Base-by-base conservation (phyloP, 768 basidiomycete genomes). In the Lyophyllum decastes region DNA sequence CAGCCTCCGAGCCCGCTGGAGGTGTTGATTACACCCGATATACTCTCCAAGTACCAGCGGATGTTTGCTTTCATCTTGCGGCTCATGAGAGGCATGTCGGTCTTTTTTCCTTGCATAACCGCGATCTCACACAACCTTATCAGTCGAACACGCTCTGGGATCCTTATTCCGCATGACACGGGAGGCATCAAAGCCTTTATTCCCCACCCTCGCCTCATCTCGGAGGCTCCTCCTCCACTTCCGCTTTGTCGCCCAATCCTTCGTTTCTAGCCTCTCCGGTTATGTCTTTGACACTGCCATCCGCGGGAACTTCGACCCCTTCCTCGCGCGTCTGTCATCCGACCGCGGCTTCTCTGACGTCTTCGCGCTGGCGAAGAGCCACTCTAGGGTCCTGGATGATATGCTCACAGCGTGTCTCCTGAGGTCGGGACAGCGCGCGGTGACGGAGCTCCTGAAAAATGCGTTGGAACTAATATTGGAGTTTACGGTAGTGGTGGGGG, bases 201-300 rank as follows among this genome's bases (percentile, higher is more conserved):
- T 92, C 68, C 82, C 81, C 4, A 89, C 85, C 1, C 70, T 87
- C 35, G 67, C 78, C 0, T 62, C 78, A 33, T 78, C 83, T 44
- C 80, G 82, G 55, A 80, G 77, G 60, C 71, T 82, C 10, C 74
- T 92, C 3, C 73, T 87, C 8, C 83, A 85, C 61, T 87, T 94
- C 64, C 85, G 92, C 45, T 94, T 93, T 65, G 76, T 85, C 40
- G 84, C 85, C 1, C 85, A 91, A 24, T 76, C 85, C 5, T 93
- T 95, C 72, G 75, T 94, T 38, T 76, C 74, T 17, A 78, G 76
- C n/a, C 75, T 95, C 27, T 82, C 83, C 2, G 74, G 81, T 33
- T 94, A 95, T 62, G 77, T 93, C 21, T 87, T 88, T 54, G 91
- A 94, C 68, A 84, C 83, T n/a, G 94, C 86, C 2, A 92, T 96